These are phyloP conservation scores for Chlorella variabilis DNA, from an alignment of 163 green algal genomes.

Conservation along the genomic window DNA sequence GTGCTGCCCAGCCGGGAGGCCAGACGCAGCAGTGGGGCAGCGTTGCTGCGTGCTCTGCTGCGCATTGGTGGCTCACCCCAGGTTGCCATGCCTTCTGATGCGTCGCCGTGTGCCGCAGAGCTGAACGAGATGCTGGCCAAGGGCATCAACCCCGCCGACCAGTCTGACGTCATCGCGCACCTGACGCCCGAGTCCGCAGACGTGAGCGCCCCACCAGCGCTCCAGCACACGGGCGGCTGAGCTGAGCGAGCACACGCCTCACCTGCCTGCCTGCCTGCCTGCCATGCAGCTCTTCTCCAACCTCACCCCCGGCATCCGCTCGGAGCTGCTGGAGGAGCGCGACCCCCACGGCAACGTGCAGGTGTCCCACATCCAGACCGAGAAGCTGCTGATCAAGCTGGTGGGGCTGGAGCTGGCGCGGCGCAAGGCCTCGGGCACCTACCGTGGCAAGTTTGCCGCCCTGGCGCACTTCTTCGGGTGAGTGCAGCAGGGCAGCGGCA, in stretches of 20 bases:
- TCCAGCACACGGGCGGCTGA: background rate
- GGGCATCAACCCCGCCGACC: constrained; percentile 18
- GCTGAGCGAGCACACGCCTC: background rate
- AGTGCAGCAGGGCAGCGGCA: background rate
- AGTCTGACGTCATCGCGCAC: constrained; percentile 13
- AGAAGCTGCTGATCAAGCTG: constrained; percentile 68
- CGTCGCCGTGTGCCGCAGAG: too few species aligned
- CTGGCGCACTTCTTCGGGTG: constrained; percentile 37
- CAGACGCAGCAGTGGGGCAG: too few species aligned
- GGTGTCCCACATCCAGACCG: constrained; percentile 68
- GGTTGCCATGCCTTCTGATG: too few species aligned
- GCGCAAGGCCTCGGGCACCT: constrained; percentile 51
- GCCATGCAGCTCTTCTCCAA: constrained; percentile 49
- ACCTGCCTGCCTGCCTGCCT: background rate
- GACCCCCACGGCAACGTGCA: constrained; percentile 80
- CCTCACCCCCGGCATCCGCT: constrained; percentile 55
- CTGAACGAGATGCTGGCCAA: constrained; percentile 63
- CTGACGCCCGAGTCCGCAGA: constrained; percentile 44
- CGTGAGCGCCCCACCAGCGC: background rate
- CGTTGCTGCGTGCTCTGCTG: too few species aligned
- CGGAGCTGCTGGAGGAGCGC: constrained; percentile 69
- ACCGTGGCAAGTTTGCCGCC: constrained; percentile 50
- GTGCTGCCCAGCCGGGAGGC: too few species aligned
- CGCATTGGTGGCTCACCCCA: too few species aligned
- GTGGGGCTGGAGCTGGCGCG: constrained; percentile 59